phyloP scores from a whole-genome alignment of 371 early-diverging fungal species.

The Actinomucor elegans region DNA sequence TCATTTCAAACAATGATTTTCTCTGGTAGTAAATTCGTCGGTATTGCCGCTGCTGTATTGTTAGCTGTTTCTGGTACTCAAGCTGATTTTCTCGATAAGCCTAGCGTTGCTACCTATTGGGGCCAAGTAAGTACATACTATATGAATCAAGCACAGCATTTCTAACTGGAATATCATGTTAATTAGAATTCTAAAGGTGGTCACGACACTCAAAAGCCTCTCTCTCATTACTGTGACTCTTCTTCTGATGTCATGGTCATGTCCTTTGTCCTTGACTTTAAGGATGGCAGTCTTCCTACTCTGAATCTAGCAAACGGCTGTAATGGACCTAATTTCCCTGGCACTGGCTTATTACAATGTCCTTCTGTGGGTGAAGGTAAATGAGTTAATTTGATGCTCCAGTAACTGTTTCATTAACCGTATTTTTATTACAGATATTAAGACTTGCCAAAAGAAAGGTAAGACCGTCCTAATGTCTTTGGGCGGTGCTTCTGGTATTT shows the following conservation, averaged over 20 bases:
- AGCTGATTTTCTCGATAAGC: constrained; percentile 11
- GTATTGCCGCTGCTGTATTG: not conserved
- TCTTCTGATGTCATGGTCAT: constrained; percentile 57
- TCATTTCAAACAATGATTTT: not conserved
- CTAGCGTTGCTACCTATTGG: constrained; percentile 24
- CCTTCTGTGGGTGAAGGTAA: constrained; percentile 53
- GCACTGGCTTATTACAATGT: constrained; percentile 56
- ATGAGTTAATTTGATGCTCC: not conserved
- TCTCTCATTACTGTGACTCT: constrained; percentile 60
- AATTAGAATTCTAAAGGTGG: not conserved
- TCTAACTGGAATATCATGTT: too few species aligned
- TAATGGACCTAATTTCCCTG: constrained; percentile 42
- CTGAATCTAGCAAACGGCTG: constrained; percentile 68
- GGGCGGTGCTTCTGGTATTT: constrained; percentile 67
- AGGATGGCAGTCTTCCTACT: constrained; percentile 39
- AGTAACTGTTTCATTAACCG: too few species aligned
- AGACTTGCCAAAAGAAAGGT: constrained; percentile 63
- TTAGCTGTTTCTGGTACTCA: not conserved
- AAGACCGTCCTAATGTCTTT: constrained; percentile 67
- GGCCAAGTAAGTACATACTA: constrained; percentile 16
- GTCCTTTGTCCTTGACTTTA: constrained; percentile 59
- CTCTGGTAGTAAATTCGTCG: not conserved
- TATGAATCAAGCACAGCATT: too few species aligned
- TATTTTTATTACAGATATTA: constrained; percentile 48
- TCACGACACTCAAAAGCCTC: constrained; percentile 20